Conservation (phyloP, 768 basidiomycete species). For the Coprinopsis strossmayeri region DNA sequence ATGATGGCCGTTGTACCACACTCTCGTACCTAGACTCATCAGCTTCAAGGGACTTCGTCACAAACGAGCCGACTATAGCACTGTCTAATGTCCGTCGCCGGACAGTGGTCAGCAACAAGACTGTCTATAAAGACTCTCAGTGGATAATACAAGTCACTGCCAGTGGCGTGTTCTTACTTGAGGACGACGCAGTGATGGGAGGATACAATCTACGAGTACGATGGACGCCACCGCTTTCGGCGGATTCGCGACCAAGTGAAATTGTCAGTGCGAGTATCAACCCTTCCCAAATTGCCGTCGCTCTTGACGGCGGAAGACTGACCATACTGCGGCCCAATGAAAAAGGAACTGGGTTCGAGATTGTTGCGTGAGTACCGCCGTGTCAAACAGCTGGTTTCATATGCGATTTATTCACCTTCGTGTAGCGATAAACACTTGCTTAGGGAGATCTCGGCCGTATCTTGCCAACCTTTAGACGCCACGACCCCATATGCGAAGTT, state of each 20-base stretch:
- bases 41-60: constrained; percentile 35
- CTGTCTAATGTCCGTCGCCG: constrained; percentile 48
- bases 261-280: constrained; percentile 69
- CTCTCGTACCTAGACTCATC: constrained; percentile 30
- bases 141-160: constrained; percentile 70
- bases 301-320: constrained; percentile 46
- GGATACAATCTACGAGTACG: constrained; percentile 33
- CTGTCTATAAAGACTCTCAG: constrained; percentile 38
- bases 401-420: not conserved
- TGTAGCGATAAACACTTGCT: not conserved
- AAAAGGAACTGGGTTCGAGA: constrained; percentile 19
- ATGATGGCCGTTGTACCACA: constrained; percentile 32
- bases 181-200: constrained; percentile 41
- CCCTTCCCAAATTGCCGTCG: constrained; percentile 60
- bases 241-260: constrained; percentile 19
- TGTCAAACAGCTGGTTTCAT: no score
- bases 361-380: constrained; percentile 17
- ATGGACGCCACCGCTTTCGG: constrained; percentile 22
- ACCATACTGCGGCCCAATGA: constrained; percentile 43
- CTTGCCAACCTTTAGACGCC: constrained; percentile 51
- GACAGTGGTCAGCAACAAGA: constrained; percentile 21
- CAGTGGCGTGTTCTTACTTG: constrained; percentile 45
- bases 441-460: constrained; percentile 64
- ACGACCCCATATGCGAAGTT: constrained; percentile 37
- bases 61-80: constrained; percentile 52